Evolutionary conservation across 1,284 basidiomycete genomes (phyloP).

Genomic region (Mrakiaceae sp.): DNA sequence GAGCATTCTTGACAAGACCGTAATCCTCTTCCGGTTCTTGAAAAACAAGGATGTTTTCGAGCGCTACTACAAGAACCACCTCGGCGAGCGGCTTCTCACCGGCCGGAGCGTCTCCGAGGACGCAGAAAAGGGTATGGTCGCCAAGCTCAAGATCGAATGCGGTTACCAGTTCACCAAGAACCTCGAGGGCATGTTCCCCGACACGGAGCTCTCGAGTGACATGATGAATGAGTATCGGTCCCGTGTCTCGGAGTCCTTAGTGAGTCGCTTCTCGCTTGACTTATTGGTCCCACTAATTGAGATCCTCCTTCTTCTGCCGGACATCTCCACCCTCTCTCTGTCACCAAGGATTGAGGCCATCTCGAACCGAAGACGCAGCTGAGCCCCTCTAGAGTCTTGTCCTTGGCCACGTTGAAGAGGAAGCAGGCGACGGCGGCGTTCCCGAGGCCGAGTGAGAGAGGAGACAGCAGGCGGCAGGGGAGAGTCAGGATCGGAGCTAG

Average conservation of each 20-base stretch:
- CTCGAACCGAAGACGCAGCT: no score
- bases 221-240: constrained; percentile 63
- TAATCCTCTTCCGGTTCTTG: constrained; percentile 88
- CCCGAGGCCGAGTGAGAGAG: no score
- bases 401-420: no score
- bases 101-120: constrained; percentile 89
- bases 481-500: no score
- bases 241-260: constrained; percentile 47
- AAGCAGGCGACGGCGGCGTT: no score
- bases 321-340: no score
- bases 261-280: constrained; percentile 30
- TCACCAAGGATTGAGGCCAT: no score
- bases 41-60: constrained; percentile 97
- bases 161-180: constrained; percentile 97
- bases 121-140: constrained; percentile 94
- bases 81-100: constrained; percentile 80
- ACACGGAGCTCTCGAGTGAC: constrained; percentile 84
- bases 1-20: constrained; percentile 77
- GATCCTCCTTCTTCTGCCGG: no score
- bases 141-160: constrained; percentile 64
- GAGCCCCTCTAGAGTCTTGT: no score
- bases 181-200: constrained; percentile 97
- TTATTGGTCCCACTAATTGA: no score
- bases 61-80: constrained; percentile 91
- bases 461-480: no score